A percentile compares a stretch with the other conserved stretches of the same genome.
phyloP scores from a whole-genome alignment of 139 green algal species.

The Bryopsis sp. region DNA sequence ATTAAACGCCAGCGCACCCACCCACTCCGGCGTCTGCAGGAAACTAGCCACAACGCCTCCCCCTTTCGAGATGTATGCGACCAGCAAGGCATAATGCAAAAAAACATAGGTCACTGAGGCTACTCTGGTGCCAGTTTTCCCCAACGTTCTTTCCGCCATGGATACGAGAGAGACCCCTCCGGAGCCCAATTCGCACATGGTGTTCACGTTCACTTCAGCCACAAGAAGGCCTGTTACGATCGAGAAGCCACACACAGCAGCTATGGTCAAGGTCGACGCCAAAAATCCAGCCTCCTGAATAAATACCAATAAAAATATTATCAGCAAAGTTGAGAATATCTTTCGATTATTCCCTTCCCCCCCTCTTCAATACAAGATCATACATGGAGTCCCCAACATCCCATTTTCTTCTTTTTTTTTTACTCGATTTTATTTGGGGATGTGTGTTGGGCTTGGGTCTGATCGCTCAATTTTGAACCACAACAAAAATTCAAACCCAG shows the following conservation, averaged over 20 bases:
- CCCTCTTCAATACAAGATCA: too few species aligned
- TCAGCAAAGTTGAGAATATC: not conserved
- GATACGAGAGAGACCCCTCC: slow-evolving; percentile 28
- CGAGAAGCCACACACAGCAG: slow-evolving; percentile 23
- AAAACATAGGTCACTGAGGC: slow-evolving; percentile 48
- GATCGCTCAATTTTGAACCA: too few species aligned
- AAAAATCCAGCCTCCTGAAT: slow-evolving; percentile 41
- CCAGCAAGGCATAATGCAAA: slow-evolving; percentile 64
- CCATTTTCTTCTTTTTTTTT: too few species aligned
- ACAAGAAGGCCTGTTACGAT: slow-evolving; percentile 41
- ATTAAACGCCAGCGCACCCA: slow-evolving; percentile 26
- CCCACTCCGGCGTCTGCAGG: slow-evolving; percentile 17
- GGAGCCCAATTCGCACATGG: slow-evolving; percentile 44
- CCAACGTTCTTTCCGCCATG: slow-evolving; percentile 43
- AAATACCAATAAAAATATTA: not conserved
- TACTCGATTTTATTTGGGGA: too few species aligned
- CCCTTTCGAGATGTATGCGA: slow-evolving; percentile 51
- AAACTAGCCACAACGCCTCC: slow-evolving; percentile 20
- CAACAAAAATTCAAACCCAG: too few species aligned
- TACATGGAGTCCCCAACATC: too few species aligned
- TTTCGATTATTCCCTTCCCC: too few species aligned
- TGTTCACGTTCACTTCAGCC: slow-evolving; percentile 48
- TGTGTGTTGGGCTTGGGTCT: too few species aligned
- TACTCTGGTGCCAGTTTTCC: slow-evolving; percentile 25
- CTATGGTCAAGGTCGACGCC: slow-evolving; percentile 28